Conservation (phyloP, 1,139 yeast genomes). For the Yamadazyma spencermartinsiae region DNA sequence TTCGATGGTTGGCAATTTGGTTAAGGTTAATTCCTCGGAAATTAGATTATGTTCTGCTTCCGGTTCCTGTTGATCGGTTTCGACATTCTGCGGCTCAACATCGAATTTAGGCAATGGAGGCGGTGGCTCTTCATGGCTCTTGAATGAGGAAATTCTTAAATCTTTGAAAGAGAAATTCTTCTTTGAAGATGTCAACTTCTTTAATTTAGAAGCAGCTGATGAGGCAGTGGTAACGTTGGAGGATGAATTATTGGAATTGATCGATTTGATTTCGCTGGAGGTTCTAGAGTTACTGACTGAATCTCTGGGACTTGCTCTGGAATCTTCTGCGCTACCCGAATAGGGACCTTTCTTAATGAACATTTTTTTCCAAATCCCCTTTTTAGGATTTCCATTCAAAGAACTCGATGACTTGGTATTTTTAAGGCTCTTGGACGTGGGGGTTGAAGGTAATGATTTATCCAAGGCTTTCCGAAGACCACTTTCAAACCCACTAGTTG, state of each 20-base stretch:
- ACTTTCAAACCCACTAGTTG: background rate
- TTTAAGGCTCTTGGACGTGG: conserved; percentile 6
- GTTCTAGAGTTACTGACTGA: conserved; percentile 1
- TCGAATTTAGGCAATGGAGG: conserved; percentile 12
- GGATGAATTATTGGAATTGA: conserved; percentile 6
- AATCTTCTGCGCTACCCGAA: background rate
- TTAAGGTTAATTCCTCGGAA: conserved; percentile 17
- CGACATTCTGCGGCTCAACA: background rate
- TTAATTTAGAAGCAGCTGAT: conserved; percentile 7
- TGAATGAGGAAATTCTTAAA: conserved; percentile 14
- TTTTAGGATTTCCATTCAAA: conserved; percentile 5
- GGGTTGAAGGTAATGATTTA: conserved; percentile 15
- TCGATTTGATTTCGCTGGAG: conserved; percentile 9
- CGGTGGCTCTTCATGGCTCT: conserved; percentile 10
- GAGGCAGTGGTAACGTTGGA: background rate
- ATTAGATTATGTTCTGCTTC: conserved; percentile 4
- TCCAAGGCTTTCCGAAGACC: conserved; percentile 3
- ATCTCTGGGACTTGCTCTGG: background rate
- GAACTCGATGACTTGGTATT: conserved; percentile 9
- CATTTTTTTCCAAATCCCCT: conserved; percentile 15
- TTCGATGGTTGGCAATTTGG: conserved; percentile 34
- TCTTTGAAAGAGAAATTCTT: conserved; percentile 16
- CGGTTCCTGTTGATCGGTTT: conserved; percentile 4
- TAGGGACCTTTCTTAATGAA: conserved; percentile 10
- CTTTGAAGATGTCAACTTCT: conserved; percentile 11